Evolutionary conservation across 768 basidiomycete genomes (phyloP), one percentile per base, ranked within the genome.

Genomic region (Ephemerocybe angulata): DNA sequence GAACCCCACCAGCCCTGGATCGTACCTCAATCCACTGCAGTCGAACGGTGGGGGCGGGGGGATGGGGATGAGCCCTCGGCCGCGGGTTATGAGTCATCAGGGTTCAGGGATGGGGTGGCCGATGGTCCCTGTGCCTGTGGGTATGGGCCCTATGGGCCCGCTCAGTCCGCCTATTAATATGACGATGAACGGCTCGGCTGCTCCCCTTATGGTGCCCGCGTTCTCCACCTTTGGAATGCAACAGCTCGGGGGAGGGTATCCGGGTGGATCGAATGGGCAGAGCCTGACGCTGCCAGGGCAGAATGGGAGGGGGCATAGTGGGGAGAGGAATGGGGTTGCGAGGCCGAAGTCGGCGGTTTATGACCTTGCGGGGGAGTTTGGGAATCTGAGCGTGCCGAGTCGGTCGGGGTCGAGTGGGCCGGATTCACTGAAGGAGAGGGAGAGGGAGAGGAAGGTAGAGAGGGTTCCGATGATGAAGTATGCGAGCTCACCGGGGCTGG

Each of bases 361-460:
- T 61, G 72, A 75, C 54, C 58, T 74, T 1, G 68, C 72, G 15
- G 64, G 64, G 6, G 77, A 80, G 61, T 71, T 78, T 65, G 76
- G 74, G 2, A 66, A 70, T 57, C 69, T 72, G 74, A 65, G 64
- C 47, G 41, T 72, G 31, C 52, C 52, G 30, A 33, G 52, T 41
- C 51, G 59, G 35, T 25, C 47, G 15, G 51, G 43, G 1, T 51
- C 59, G 22, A 60, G 53, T 44, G 43, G 49, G 8, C 2, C 7
- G 24, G 44, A 28, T 1, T n/a, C 10, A 25, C 15, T 17, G 22
- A 10, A 22, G 41, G 10, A 21, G 15, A 4, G 44, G 25, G 3
- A 19, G 17, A 6, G 38, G 38, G 38, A 28, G 44, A 8, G 44
- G 44, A 27, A 28, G 44, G 38, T 4, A 41, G n/a, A n/a, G n/a